Conservation (phyloP, 75 land plant species). For the Adiantum capillusveneris region DNA sequence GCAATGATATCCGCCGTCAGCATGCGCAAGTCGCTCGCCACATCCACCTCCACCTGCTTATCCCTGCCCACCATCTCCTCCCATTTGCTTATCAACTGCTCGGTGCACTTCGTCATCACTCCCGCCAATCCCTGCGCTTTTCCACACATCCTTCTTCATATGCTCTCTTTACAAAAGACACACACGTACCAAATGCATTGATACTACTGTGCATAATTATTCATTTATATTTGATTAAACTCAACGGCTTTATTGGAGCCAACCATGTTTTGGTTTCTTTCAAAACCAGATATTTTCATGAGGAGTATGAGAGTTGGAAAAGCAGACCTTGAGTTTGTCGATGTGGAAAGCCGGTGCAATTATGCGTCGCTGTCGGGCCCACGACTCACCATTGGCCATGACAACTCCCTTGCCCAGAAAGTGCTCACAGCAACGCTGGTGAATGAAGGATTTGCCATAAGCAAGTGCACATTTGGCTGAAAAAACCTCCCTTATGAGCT, state of each 20-base stretch:
- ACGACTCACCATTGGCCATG: conserved; percentile 47
- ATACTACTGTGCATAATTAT: too few species aligned
- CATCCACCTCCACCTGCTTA: conserved; percentile 19
- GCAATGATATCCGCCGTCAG: conserved; percentile 78
- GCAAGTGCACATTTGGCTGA: conserved; percentile 31
- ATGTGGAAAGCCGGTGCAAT: conserved; percentile 60
- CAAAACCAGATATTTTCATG: too few species aligned
- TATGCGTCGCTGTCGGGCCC: conserved; percentile 58
- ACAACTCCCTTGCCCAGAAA: conserved; percentile 63
- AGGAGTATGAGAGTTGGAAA: too few species aligned
- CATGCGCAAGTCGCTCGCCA: conserved; percentile 35
- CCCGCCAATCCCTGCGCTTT: conserved; percentile 10
- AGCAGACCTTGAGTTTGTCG: conserved; percentile 66
- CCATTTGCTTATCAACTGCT: conserved; percentile 7
- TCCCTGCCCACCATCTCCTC: neutral
- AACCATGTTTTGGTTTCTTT: too few species aligned
- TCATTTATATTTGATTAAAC: too few species aligned
- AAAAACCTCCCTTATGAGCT: conserved; percentile 43
- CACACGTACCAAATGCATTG: too few species aligned
- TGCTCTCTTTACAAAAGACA: too few species aligned
- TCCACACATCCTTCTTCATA: too few species aligned
- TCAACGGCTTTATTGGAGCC: too few species aligned
- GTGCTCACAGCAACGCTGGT: conserved; percentile 27
- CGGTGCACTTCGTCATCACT: conserved; percentile 9
- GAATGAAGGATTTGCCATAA: conserved; percentile 37